Base-by-base conservation (phyloP, 495 filamentous ascomycete genomes). In the Filosporella fistucella region DNA sequence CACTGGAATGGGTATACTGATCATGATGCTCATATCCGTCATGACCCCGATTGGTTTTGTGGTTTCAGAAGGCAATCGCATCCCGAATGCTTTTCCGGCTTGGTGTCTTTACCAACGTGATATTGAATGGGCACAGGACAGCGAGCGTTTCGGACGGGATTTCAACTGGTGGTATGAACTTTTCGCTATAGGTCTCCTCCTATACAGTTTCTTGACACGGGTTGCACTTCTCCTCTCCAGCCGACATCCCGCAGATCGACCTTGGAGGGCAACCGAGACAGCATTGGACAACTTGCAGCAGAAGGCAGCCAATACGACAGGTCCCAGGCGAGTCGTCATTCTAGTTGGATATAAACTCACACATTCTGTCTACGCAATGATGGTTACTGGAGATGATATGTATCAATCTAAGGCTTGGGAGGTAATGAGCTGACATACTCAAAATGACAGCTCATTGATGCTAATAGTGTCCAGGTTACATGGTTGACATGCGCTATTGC, bases 81-180 rank as follows among this genome's bases (percentile, higher is more conserved):
- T 45, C 4, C 42, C 42, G 42, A 4, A n/a, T 12, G 24, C 10
- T 10, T 45, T 32, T 22, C 42, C 42, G 13, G 42, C 42, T 7
- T 45, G 24, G 26, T 45, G 42, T 20, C 42, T 45, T 17, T 45
- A 45, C 18, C 42, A 45, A 21, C 26, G 26, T 3, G 3, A 4
- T 21, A 6, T 45, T 7, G 42, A 18, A 3, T 45, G 42, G 42
- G 22, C 21, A 4, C 9, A 26, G 13, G 22, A 25, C 12, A 37
- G 24, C 16, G 38, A 5, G 20, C 20, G 21, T 11, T 17, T 7
- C 9, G 16, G 8, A 37, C 8, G 8, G 34, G 7, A 37, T 18
- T 37, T 9, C 34, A 10, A 37, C 17, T 7, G 8, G 7, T 7
- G 7, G 8, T 37, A 18, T 10, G 34, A 9, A 10, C 7, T 18